A percentile compares a stretch with the other conserved stretches of the same genome.
These are phyloP conservation scores for Coemansia sp. DNA, from an alignment of 192 early-diverging fungal species.

Conservation along the genomic window DNA sequence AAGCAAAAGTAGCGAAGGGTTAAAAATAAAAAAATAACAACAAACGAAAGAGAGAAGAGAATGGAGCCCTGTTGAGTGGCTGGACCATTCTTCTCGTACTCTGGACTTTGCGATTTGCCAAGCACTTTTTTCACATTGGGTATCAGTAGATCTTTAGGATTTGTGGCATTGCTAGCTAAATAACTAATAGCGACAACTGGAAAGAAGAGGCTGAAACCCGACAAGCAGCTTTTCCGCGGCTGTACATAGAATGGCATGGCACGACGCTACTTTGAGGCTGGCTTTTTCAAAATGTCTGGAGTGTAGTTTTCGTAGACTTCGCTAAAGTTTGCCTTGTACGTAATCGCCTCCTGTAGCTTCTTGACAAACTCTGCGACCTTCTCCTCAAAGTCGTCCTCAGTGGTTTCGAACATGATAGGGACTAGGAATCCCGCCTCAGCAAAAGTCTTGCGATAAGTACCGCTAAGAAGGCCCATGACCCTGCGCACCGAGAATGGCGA, in stretches of 20 bases:
- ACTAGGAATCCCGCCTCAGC: slow-evolving; percentile 4
- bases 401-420: slow-evolving; percentile 5
- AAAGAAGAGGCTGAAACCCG: neutral
- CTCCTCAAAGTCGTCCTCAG: slow-evolving; percentile 5
- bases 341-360: slow-evolving; percentile 7
- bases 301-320: slow-evolving; percentile 9
- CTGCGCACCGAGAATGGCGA: slow-evolving; percentile 6
- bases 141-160: neutral
- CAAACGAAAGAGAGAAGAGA: neutral
- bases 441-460: slow-evolving; percentile 5
- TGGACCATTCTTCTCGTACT: neutral
- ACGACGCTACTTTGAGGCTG: neutral
- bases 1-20: neutral
- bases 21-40: neutral
- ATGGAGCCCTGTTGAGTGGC: neutral
- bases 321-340: slow-evolving; percentile 5
- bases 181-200: neutral
- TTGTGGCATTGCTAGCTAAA: neutral
- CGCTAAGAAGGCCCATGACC: slow-evolving; percentile 9
- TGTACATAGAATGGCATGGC: neutral
- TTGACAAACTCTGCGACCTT: slow-evolving; percentile 13
- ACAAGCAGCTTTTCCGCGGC: neutral
- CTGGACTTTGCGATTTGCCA: neutral
- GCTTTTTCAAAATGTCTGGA: slow-evolving; percentile 8
- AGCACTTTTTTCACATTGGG: neutral